Evolutionary conservation across 148 eudicot species (phyloP).

Genomic region (Beta vulgaris): DNA sequence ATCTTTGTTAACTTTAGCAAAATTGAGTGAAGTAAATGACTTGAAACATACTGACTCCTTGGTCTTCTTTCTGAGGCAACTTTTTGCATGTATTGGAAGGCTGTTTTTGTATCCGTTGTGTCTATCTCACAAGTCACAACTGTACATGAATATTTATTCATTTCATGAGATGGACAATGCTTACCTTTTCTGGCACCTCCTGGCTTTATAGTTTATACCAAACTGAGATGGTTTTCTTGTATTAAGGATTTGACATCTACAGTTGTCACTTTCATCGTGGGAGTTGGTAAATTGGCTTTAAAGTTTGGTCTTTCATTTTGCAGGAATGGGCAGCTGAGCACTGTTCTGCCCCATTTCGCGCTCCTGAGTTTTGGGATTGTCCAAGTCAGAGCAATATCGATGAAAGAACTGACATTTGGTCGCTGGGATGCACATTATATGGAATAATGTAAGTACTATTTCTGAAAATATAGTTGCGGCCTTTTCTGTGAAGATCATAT

Average conservation of each 20-base stretch:
- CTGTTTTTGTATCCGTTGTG: not conserved
- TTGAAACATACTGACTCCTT: not conserved
- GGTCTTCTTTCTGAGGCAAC: not conserved
- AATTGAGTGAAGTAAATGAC: not conserved
- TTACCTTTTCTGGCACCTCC: not conserved
- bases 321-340: constrained; percentile 99
- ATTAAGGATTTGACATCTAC: not conserved
- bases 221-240: not conserved
- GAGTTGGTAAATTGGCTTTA: constrained; percentile 3
- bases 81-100: not conserved
- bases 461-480: not conserved
- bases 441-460: constrained; percentile 77
- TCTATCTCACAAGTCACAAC: not conserved
- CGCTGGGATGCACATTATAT: constrained; percentile 89
- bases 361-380: constrained; percentile 99
- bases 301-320: constrained; percentile 21
- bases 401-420: constrained; percentile 98
- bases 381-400: constrained; percentile 88
- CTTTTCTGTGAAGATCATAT: not conserved
- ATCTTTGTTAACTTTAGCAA: not conserved
- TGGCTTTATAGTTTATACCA: not conserved
- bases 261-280: not conserved
- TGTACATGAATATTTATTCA: not conserved
- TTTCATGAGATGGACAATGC: not conserved
- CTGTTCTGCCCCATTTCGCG: constrained; percentile 92